Conservation (phyloP, 2,329 filamentous ascomycete genomes). For the Fusarium kyushuense region DNA sequence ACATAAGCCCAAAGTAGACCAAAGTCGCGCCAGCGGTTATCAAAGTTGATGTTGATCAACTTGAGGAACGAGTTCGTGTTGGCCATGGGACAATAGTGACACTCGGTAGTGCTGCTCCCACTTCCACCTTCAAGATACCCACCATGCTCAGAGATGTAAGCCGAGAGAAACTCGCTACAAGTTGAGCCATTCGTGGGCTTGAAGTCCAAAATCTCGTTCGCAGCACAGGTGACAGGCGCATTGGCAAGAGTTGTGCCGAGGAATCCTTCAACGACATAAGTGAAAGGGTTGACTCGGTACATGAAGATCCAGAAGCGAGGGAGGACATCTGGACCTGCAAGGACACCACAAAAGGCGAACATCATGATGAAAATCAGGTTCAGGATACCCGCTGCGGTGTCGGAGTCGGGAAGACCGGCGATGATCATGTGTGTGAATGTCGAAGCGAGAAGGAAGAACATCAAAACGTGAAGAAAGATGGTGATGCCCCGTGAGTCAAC, state of each 20-base stretch:
- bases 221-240: slow-evolving; percentile 47
- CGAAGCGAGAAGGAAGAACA: slow-evolving; percentile 73
- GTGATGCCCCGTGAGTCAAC: slow-evolving; percentile 65
- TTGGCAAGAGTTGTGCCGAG: slow-evolving; percentile 73
- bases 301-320: slow-evolving; percentile 83
- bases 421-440: slow-evolving; percentile 75
- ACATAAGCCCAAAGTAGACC: slow-evolving; percentile 66
- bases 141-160: slow-evolving; percentile 6
- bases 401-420: slow-evolving; percentile 71
- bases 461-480: slow-evolving; percentile 71
- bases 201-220: slow-evolving; percentile 11
- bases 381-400: slow-evolving; percentile 73
- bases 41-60: slow-evolving; percentile 58
- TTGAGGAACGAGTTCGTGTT: slow-evolving; percentile 52
- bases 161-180: slow-evolving; percentile 4
- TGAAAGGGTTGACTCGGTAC: slow-evolving; percentile 80
- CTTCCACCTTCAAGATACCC: slow-evolving; percentile 4
- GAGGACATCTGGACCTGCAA: slow-evolving; percentile 68
- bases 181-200: slow-evolving; percentile 1
- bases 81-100: slow-evolving; percentile 58
- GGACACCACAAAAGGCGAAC: slow-evolving; percentile 73
- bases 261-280: slow-evolving; percentile 77
- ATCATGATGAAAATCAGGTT: slow-evolving; percentile 72
- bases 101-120: slow-evolving; percentile 46
- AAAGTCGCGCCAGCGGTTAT: slow-evolving; percentile 66